A percentile compares a stretch with the other conserved stretches of the same genome.
These are phyloP conservation scores for Cruciata laevipes DNA, from an alignment of 257 asterid genomes.

Conservation along the genomic window DNA sequence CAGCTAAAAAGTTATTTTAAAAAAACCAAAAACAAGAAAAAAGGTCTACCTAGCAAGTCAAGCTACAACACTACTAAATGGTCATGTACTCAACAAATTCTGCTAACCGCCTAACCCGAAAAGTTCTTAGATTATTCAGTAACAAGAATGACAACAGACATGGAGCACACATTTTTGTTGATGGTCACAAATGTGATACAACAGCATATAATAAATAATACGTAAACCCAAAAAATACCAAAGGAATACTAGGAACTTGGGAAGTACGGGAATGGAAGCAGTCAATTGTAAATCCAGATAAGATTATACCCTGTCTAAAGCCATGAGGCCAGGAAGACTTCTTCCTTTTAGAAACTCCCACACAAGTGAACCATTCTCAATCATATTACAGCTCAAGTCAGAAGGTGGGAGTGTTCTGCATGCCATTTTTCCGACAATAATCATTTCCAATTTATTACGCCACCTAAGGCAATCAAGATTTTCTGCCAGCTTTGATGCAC, in stretches of 20 bases:
- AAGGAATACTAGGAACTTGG: neutral
- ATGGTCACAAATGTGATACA: neutral
- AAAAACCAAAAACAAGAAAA: neutral
- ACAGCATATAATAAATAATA: too few species aligned
- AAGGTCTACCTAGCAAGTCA: neutral
- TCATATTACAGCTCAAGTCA: slow-evolving; percentile 27
- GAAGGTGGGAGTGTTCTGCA: slow-evolving; percentile 26
- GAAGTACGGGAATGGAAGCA: neutral
- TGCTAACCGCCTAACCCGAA: neutral
- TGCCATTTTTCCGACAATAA: slow-evolving; percentile 62
- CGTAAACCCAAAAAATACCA: neutral
- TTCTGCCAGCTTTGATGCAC: slow-evolving; percentile 47
- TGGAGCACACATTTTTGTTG: neutral
- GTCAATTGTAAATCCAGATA: neutral
- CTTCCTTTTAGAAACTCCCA: slow-evolving; percentile 92
- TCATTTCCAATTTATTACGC: slow-evolving; percentile 37
- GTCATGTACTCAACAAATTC: too few species aligned
- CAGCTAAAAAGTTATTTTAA: neutral
- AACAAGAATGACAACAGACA: neutral
- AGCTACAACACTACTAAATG: neutral
- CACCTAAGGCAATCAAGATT: slow-evolving; percentile 36
- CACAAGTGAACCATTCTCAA: slow-evolving; percentile 53
- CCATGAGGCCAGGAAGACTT: slow-evolving; percentile 89
- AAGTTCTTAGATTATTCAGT: slow-evolving; percentile 1
- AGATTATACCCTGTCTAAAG: slow-evolving; percentile 70